phyloP scores from a whole-genome alignment of 345 rosid species.

The Linum usitatissimum region DNA sequence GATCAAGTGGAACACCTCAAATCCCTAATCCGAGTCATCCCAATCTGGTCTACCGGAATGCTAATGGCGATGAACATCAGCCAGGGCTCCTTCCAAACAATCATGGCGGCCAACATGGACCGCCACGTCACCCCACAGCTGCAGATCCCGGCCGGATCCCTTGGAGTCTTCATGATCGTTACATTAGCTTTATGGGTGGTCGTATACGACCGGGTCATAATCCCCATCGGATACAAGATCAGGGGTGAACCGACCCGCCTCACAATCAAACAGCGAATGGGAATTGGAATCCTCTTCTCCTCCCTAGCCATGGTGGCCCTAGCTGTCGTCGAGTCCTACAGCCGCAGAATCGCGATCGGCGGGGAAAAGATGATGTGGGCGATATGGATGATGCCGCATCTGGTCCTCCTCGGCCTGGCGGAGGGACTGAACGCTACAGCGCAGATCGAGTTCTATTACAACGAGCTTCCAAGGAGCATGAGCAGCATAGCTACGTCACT shows the following conservation, averaged over 20 bases:
- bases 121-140: neutral
- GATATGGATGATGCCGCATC: neutral
- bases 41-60: neutral
- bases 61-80: neutral
- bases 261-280: neutral
- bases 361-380: neutral
- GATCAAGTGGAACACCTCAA: constrained; percentile 2
- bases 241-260: neutral
- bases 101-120: neutral
- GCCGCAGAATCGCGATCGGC: neutral
- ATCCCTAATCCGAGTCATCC: neutral
- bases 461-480: neutral
- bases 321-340: neutral
- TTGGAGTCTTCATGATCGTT: neutral
- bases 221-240: neutral
- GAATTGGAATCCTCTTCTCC: neutral
- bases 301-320: neutral
- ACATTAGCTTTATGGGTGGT: neutral
- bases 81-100: neutral
- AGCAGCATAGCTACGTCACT: neutral
- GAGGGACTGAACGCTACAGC: neutral
- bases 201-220: neutral
- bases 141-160: neutral
- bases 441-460: neutral
- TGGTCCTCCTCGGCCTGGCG: neutral